Evolutionary conservation across 306 rosid species (phyloP).

Genomic region (Begonia fuchsioides): DNA sequence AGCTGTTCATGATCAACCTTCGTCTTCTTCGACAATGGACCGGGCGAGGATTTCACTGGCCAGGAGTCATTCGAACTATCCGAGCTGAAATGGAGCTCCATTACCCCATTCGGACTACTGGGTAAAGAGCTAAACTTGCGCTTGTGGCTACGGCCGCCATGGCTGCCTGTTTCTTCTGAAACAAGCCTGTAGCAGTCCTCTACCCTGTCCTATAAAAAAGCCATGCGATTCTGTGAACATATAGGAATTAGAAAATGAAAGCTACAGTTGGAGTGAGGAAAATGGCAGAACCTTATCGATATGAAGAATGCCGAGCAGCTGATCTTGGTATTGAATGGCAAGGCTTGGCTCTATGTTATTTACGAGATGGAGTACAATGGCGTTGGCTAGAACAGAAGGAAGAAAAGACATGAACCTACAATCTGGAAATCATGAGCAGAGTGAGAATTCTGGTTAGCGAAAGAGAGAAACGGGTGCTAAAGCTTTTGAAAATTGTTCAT

Average conservation of each 20-base stretch:
- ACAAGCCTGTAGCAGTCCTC: slow-evolving; percentile 47
- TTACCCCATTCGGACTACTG: slow-evolving; percentile 62
- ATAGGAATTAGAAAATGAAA: not conserved
- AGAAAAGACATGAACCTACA: slow-evolving; percentile 45
- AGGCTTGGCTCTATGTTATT: slow-evolving; percentile 46
- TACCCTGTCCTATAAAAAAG: slow-evolving; percentile 36
- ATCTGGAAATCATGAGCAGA: slow-evolving; percentile 26
- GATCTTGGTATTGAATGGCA: slow-evolving; percentile 35
- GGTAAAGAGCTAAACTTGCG: slow-evolving; percentile 50
- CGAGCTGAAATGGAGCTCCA: slow-evolving; percentile 56
- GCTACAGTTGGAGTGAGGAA: not conserved
- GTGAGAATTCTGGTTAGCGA: not conserved
- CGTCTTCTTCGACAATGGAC: slow-evolving; percentile 47
- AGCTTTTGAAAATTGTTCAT: not conserved
- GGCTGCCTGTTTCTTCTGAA: slow-evolving; percentile 17
- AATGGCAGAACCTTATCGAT: slow-evolving; percentile 40
- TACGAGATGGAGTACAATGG: slow-evolving; percentile 61
- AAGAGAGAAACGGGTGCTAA: not conserved
- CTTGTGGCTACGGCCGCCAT: slow-evolving; percentile 22
- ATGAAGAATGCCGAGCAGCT: slow-evolving; percentile 48
- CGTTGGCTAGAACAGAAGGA: slow-evolving; percentile 68
- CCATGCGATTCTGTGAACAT: not conserved
- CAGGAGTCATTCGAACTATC: slow-evolving; percentile 67
- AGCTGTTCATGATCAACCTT: slow-evolving; percentile 25
- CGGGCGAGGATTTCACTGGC: slow-evolving; percentile 45